Base-by-base conservation (phyloP, 768 basidiomycete species). In the Mycena metata region DNA sequence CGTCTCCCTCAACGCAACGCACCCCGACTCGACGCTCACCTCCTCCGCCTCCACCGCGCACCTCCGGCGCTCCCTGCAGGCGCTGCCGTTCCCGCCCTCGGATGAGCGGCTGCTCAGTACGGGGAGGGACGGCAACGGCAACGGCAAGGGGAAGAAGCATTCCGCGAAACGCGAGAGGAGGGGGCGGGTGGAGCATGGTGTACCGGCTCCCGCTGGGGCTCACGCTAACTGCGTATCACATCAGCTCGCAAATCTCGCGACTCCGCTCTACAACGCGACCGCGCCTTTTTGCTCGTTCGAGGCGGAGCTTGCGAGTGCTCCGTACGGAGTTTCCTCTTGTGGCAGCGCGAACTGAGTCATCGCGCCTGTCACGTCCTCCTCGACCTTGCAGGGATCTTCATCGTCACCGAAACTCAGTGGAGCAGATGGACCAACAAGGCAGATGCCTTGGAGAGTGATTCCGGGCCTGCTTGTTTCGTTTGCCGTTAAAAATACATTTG, bases 11-110 rank as follows among this genome's bases (percentile, higher is more conserved):
- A 91, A 91, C 69, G 78, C 88, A 62, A 92, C 87, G 36, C 87
- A 92, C 72, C 92, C 93, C 6, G 89, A 95, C 76, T 93, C 93
- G 10, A 95, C 94, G 0, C 83, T 95, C 26, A 93, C 93, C 0
- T 91, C 92, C 0, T 94, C 93, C 0, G 78, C 89, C 1, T 91
- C 92, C 0, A 94, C 89, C 1, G 86, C 90, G 42, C 94, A 95
- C 74, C 83, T 95, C 17, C 87, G 94, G 43, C 87, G 89, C 5
- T 87, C 87, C 0, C 78, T 96, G 13, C 91, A 92, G 73, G 94
- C 94, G 1, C 77, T 93, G 39, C 92, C 92, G 0, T 90, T 91
- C 73, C 83, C 83, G 2, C 90, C 90, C 0, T 81, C 84, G 1
- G 88, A 89, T 56, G 82, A 84, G 17, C 80, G 84, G 2, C 73